Evolutionary conservation across 1,284 basidiomycete species (phyloP), one percentile per base, ranked within the genome.

Genomic region (Fomitopsis palustris): DNA sequence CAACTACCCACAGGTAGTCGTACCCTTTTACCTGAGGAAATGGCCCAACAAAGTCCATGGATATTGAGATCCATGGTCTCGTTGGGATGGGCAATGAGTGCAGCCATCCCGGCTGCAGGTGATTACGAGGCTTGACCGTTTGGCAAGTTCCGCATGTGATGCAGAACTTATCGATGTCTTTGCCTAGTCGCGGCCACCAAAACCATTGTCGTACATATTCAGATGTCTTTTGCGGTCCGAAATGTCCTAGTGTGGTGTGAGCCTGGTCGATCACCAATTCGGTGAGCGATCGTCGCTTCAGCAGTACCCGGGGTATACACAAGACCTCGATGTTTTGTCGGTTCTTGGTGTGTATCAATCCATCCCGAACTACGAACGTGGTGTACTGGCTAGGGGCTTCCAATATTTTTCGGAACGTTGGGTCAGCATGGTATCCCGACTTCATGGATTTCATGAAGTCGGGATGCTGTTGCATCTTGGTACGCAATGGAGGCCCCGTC

Each of bases 121-220:
- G 47, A 21, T 58, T 66, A 0, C 38, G 35, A 0, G 58, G 42
- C 49, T 74, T 74, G 0, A 64, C 55, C 2, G 49, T 59, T 17
- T 71, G 69, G 55, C 70, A 74, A 2, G 45, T 59, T 19, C 53
- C 47, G 41, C 71, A 74, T 0, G 61, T 60, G 2, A 53, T 47
- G 53, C 71, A 72, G 59, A 67, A 72, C 4, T 25, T 54, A 1
- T 59, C 47, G 9, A 61, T 45, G 21, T 65, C 55, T 4, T 37
- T 17, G 2, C 61, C 64, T 2, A 75, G 62, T 5, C 37, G 49
- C 0, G 70, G 71, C 75, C 75, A 77, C 74, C 74, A 77, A 54
- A 66, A 74, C 65, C 65, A 72, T 4, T 60, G 53, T 16, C 67
- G 59, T 0, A 74, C 9, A 54, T 72, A 73, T 9, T 67, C 67